Base-by-base conservation (phyloP, 2,329 filamentous ascomycete species). In the Pseudohalonectria lignicola region DNA sequence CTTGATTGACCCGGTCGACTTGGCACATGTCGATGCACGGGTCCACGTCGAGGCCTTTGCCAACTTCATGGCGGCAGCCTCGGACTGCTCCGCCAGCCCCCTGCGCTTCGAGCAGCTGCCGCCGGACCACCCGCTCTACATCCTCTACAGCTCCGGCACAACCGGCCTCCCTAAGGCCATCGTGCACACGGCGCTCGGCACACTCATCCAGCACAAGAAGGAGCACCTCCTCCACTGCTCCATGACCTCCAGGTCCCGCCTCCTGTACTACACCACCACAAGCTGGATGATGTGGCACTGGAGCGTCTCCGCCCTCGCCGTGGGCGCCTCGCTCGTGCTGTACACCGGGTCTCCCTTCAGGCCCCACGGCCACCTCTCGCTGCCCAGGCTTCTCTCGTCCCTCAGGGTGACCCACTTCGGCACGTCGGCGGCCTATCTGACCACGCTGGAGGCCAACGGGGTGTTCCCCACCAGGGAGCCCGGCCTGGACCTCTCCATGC, bases 251-350 rank as follows among this genome's bases (percentile, higher is more conserved):
- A 64, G 68, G 2, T 85, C 87, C 31, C 74, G 81, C 16, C 70
- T 95, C 53, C 84, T 95, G 58, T 95, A 95, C 64, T 95, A 88
- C 63, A 94, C 87, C 1, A 95, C 88, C 4, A 87, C 82, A 10
- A 12, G 47, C 0, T 95, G 88, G 92, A 96, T 98, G 88, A 96
- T 96, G 90, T 95, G 88, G 87, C 90, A 96, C 57, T 96, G 90
- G 88, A 79, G 88, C 30, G 74, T 95, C 16, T 90, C 86, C 1
- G 86, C 81, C 5, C 76, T 96, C 4, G 84, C 88, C 9, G 79
- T 77, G 21, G 90, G 90, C 38, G 75, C 84, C 10, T 90, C 86
- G 0, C 66, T 96, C 11, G 71, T 96, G 16, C 70, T 96, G 4
- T 98, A 95, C 60, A 86, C 94, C 38, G 92, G 92, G 34, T 94